phyloP scores from a whole-genome alignment of 2,329 filamentous ascomycete genomes.

The Neonectria faginata region DNA sequence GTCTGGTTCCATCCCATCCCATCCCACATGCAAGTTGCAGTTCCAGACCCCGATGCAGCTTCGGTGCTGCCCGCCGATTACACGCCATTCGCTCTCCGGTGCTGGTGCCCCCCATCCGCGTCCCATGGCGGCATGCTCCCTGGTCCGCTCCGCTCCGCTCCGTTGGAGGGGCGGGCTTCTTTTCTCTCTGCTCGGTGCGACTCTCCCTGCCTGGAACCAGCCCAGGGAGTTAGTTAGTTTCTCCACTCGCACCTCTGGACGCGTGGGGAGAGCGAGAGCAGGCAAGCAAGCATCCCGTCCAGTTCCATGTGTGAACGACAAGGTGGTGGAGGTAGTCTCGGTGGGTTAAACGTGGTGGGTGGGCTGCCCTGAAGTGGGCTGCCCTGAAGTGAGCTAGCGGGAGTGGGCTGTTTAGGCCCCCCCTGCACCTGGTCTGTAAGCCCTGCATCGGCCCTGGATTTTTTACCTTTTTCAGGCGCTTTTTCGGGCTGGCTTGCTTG shows the following conservation, averaged over 20 bases:
- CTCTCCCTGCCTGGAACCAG: not conserved
- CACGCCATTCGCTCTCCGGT: slow-evolving; percentile 23
- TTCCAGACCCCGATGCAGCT: slow-evolving; percentile 23
- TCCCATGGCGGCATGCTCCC: slow-evolving; percentile 1
- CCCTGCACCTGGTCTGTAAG: slow-evolving; percentile 9
- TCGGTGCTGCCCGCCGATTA: slow-evolving; percentile 28
- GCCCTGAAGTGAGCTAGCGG: slow-evolving; percentile 10
- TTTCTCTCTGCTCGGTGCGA: not conserved
- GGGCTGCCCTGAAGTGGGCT: slow-evolving; percentile 8
- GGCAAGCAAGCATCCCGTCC: slow-evolving; percentile 3
- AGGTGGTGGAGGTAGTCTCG: not conserved
- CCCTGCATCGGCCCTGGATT: slow-evolving; percentile 11
- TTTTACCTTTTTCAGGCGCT: slow-evolving; percentile 6
- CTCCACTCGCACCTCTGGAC: slow-evolving; percentile 10
- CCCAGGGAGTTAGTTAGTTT: not conserved
- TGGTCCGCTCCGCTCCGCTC: slow-evolving; percentile 16
- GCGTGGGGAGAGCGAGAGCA: not conserved
- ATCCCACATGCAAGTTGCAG: slow-evolving; percentile 25
- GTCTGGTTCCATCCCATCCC: slow-evolving; percentile 6
- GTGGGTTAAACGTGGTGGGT: slow-evolving; percentile 27
- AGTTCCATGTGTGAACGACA: slow-evolving; percentile 1
- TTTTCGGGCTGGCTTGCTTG: slow-evolving; percentile 9
- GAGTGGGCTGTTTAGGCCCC: slow-evolving; percentile 22
- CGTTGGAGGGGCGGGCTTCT: slow-evolving; percentile 11
- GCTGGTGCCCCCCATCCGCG: not conserved